A percentile compares a stretch with the other conserved stretches of the same genome.
Conservation (phyloP, 306 rosid genomes). For the Trifolium dubium region DNA sequence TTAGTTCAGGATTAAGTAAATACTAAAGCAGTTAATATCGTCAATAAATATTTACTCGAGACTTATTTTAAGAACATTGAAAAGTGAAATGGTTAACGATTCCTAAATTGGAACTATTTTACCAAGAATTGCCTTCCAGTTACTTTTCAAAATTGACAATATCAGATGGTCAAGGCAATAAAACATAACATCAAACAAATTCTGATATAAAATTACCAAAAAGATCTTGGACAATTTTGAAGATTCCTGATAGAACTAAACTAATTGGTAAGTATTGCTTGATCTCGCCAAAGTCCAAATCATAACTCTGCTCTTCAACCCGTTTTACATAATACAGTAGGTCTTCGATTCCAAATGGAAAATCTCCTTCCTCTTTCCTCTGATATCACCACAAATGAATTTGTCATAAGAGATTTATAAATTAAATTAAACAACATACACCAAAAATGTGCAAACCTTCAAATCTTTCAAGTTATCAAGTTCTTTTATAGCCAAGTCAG, state of each 20-base stretch:
- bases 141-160: slow-evolving; percentile 28
- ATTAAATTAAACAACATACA: slow-evolving; percentile 27
- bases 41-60: background rate
- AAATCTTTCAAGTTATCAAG: slow-evolving; percentile 74
- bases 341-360: slow-evolving; percentile 90
- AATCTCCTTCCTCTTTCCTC: slow-evolving; percentile 91
- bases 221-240: slow-evolving; percentile 87
- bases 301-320: slow-evolving; percentile 70
- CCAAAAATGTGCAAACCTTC: slow-evolving; percentile 57
- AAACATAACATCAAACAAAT: slow-evolving; percentile 34
- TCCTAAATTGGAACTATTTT: slow-evolving; percentile 18
- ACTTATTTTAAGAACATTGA: slow-evolving; percentile 8
- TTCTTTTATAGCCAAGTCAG: slow-evolving; percentile 73
- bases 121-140: slow-evolving; percentile 9
- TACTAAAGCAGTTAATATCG: slow-evolving; percentile 4
- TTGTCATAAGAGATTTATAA: slow-evolving; percentile 43
- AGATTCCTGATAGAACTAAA: slow-evolving; percentile 89
- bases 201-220: slow-evolving; percentile 64
- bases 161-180: slow-evolving; percentile 19
- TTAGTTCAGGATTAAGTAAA: slow-evolving; percentile 13
- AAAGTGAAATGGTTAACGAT: slow-evolving; percentile 15
- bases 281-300: slow-evolving; percentile 76
- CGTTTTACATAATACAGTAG: slow-evolving; percentile 74
- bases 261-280: slow-evolving; percentile 89
- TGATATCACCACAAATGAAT: slow-evolving; percentile 54